Conservation (phyloP, 106 monocot genomes). For the Dendrobium catenatum region DNA sequence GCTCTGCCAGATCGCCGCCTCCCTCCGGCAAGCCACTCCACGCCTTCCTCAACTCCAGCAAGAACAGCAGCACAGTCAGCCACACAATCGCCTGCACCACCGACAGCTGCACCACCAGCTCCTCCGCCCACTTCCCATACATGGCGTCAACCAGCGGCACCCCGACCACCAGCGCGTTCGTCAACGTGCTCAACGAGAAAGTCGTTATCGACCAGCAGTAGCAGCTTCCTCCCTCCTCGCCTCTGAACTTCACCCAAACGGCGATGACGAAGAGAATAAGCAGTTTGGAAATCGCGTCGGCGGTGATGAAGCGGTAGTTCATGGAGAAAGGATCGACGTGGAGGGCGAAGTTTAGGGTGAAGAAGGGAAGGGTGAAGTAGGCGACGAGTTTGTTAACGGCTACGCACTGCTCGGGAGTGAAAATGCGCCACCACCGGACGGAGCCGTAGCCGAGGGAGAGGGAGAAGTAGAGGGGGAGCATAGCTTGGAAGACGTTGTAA, state of each 20-base stretch:
- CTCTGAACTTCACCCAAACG: conserved; percentile 27
- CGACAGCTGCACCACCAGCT: conserved; percentile 70
- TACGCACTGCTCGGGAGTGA: conserved; percentile 62
- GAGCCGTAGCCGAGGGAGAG: conserved; percentile 68
- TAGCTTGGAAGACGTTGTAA: conserved; percentile 67
- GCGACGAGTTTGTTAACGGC: conserved; percentile 66
- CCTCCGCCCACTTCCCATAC: conserved; percentile 38
- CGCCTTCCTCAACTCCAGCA: conserved; percentile 53
- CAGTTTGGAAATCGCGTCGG: conserved; percentile 62
- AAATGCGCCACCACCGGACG: conserved; percentile 71
- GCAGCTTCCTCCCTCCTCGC: conserved; percentile 20
- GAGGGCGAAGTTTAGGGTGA: conserved; percentile 70
- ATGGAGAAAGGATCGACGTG: conserved; percentile 49
- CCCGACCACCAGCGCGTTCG: conserved; percentile 46
- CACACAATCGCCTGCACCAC: conserved; percentile 65
- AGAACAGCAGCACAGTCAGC: conserved; percentile 56
- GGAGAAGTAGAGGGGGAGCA: conserved; percentile 70
- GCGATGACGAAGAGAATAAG: conserved; percentile 19
- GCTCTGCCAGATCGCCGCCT: neutral
- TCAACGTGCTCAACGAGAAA: conserved; percentile 42
- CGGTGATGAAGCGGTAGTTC: conserved; percentile 56
- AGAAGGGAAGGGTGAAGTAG: conserved; percentile 71
- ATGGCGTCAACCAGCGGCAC: conserved; percentile 42
- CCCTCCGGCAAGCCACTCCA: neutral
- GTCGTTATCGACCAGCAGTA: conserved; percentile 43